phyloP scores from a whole-genome alignment of 2,329 filamentous ascomycete genomes.

The Mycogone perniciosa region DNA sequence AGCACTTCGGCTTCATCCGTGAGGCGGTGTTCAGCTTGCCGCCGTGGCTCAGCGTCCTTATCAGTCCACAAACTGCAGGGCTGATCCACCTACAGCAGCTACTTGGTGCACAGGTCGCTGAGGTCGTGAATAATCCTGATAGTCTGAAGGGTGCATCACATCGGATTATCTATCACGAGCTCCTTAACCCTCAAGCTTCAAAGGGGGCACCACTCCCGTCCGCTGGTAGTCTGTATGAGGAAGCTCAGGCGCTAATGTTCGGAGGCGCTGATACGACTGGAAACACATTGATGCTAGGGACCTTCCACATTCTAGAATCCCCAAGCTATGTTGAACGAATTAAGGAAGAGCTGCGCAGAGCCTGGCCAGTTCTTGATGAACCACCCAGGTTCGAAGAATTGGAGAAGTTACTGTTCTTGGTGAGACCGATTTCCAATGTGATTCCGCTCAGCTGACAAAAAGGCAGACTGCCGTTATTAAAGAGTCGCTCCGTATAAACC shows the following conservation, averaged over 20 bases:
- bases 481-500: neutral
- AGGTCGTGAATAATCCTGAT: neutral
- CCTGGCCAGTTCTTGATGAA: neutral
- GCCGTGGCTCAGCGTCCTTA: neutral
- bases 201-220: neutral
- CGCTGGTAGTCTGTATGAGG: neutral
- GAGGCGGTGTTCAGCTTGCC: neutral
- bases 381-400: neutral
- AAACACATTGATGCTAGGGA: neutral
- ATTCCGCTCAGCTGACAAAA: neutral
- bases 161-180: neutral
- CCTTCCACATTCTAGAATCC: neutral
- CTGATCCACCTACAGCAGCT: neutral
- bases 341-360: neutral
- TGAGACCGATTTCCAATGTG: neutral
- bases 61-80: neutral
- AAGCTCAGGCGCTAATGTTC: neutral
- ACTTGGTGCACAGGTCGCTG: neutral
- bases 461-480: neutral
- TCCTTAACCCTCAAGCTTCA: neutral
- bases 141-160: neutral
- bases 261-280: neutral
- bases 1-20: neutral
- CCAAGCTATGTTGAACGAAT: neutral
- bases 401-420: neutral